Evolutionary conservation across 2,329 filamentous ascomycete species (phyloP).

Genomic region (Tetracladium maxilliforme): DNA sequence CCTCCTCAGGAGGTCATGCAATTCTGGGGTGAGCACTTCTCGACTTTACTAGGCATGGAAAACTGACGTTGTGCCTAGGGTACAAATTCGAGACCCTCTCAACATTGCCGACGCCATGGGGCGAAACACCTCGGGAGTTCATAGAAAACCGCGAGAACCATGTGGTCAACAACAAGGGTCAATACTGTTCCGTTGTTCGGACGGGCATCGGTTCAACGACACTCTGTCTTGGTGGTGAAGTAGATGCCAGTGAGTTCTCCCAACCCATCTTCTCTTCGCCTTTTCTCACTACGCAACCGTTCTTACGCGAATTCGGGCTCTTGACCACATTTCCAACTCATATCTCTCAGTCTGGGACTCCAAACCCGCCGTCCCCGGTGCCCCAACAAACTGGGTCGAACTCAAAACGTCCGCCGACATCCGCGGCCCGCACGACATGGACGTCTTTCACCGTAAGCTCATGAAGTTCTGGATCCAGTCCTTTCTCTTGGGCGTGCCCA

Average conservation of each 20-base stretch:
- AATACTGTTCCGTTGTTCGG: conserved; percentile 89
- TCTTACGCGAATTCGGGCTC: too few species aligned
- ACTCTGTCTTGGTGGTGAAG: conserved; percentile 80
- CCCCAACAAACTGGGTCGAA: conserved; percentile 83
- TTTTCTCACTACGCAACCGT: too few species aligned
- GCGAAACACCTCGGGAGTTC: conserved; percentile 52
- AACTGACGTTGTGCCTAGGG: conserved; percentile 29
- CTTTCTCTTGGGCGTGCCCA: conserved; percentile 84
- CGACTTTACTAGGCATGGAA: not conserved
- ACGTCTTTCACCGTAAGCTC: conserved; percentile 77
- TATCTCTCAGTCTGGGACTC: conserved; percentile 57
- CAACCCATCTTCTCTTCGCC: not conserved
- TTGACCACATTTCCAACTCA: conserved; percentile 1
- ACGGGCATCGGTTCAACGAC: conserved; percentile 68
- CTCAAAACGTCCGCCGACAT: conserved; percentile 80
- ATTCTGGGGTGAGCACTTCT: conserved; percentile 58
- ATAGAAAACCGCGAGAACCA: conserved; percentile 64
- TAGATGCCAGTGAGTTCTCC: conserved; percentile 58
- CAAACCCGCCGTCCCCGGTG: conserved; percentile 46
- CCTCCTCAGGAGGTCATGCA: conserved; percentile 69
- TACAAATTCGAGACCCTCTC: conserved; percentile 94
- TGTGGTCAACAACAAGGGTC: conserved; percentile 74
- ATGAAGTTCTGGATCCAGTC: conserved; percentile 96
- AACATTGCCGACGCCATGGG: conserved; percentile 63
- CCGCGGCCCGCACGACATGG: conserved; percentile 47